Conservation (phyloP, 208 protist genomes). For the Trypanosoma caninum region DNA sequence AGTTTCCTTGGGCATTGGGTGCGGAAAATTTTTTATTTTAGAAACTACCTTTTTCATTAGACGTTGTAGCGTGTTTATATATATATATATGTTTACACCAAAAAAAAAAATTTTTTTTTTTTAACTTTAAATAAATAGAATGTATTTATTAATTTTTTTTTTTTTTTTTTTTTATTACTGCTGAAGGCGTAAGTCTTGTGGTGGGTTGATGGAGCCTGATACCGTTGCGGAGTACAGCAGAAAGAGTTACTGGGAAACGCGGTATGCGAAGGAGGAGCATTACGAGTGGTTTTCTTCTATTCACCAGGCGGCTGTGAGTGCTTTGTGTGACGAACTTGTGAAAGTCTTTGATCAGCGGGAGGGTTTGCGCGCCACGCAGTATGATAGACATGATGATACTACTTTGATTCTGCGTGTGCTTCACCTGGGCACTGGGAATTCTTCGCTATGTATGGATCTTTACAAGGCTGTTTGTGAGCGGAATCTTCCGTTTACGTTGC, state of each 20-base stretch:
- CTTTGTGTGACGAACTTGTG: slow-evolving; percentile 45
- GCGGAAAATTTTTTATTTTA: slow-evolving; percentile 79
- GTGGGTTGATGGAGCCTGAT: slow-evolving; percentile 33
- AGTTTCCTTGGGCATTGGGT: slow-evolving; percentile 97
- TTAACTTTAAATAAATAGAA: not conserved
- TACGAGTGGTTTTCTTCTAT: slow-evolving; percentile 87
- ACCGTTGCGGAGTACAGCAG: slow-evolving; percentile 67
- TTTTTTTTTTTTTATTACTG: slow-evolving; percentile 7
- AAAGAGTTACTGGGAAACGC: slow-evolving; percentile 69
- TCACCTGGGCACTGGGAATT: slow-evolving; percentile 83
- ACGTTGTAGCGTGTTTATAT: not conserved
- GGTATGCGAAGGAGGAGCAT: slow-evolving; percentile 62
- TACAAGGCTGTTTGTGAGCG: slow-evolving; percentile 20
- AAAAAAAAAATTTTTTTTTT: not conserved
- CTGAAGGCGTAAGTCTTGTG: not conserved
- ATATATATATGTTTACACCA: not conserved
- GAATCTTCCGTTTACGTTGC: slow-evolving; percentile 38
- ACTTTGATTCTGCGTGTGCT: slow-evolving; percentile 41
- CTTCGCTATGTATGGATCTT: slow-evolving; percentile 61
- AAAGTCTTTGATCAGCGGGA: slow-evolving; percentile 25
- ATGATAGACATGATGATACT: not conserved
- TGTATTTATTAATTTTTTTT: slow-evolving; percentile 16
- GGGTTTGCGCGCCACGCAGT: not conserved
- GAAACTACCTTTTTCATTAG: slow-evolving; percentile 1
- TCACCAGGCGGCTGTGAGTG: slow-evolving; percentile 41